Conservation (phyloP, 306 rosid species). For the Fragaria vesca region DNA sequence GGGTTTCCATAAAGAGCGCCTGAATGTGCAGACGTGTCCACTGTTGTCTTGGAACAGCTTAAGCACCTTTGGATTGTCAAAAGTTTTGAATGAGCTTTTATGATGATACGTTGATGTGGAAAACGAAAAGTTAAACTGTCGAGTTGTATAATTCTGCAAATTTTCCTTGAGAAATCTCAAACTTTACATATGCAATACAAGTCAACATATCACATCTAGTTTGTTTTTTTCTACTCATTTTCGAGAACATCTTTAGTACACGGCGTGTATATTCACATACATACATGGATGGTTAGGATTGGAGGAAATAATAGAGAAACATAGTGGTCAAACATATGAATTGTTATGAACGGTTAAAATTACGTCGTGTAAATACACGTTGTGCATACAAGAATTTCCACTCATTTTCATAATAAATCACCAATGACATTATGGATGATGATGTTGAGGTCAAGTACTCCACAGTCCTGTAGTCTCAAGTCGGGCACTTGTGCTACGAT, state of each 20-base stretch:
- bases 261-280: too few species aligned
- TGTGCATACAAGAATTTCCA: too few species aligned
- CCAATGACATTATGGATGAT: not conserved
- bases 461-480: not conserved
- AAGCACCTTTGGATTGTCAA: not conserved
- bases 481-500: not conserved
- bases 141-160: conserved; percentile 9
- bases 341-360: too few species aligned
- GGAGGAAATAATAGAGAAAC: too few species aligned
- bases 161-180: not conserved
- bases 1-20: not conserved
- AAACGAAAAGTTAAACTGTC: not conserved
- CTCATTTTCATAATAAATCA: not conserved
- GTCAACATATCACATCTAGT: not conserved
- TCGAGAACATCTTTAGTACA: too few species aligned
- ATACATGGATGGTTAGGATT: too few species aligned
- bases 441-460: not conserved
- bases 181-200: not conserved
- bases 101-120: not conserved
- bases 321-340: too few species aligned
- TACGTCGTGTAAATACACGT: too few species aligned
- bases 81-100: not conserved
- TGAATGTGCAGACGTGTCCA: not conserved
- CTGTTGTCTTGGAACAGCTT: not conserved
- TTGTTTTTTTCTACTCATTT: too few species aligned